These are phyloP conservation scores for Termitomyces sp. DNA, from an alignment of 768 basidiomycete genomes.

Conservation along the genomic window DNA sequence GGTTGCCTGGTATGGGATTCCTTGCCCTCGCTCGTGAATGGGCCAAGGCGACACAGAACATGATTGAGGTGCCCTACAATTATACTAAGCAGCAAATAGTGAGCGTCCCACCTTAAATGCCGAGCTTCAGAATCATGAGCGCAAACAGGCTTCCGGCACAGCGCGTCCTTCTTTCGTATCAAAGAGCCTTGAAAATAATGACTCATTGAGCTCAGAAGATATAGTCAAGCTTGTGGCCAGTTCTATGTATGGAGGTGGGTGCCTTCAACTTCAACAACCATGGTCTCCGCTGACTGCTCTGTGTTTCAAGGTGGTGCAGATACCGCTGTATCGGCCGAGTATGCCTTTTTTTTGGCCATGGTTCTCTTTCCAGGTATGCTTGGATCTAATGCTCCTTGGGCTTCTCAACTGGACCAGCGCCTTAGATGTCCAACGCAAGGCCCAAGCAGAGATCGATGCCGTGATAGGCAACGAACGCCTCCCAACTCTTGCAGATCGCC, in stretches of 20 bases:
- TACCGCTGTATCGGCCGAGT: conserved; percentile 39
- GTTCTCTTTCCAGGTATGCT: conserved; percentile 28
- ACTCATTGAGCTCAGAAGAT: conserved; percentile 23
- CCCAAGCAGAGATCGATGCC: conserved; percentile 46
- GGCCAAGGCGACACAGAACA: conserved; percentile 29
- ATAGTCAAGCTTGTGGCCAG: conserved; percentile 35
- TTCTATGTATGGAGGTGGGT: conserved; percentile 40
- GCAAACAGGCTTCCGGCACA: conserved; percentile 31
- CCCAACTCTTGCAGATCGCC: conserved; percentile 33
- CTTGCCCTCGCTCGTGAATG: conserved; percentile 37
- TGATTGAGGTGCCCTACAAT: conserved; percentile 38
- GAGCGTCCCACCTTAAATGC: background rate
- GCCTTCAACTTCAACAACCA: background rate
- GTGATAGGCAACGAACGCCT: conserved; percentile 32
- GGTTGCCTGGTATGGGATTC: conserved; percentile 54
- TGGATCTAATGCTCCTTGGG: background rate
- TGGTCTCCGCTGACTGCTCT: background rate
- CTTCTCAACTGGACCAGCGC: conserved; percentile 3
- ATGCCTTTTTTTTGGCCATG: conserved; percentile 47
- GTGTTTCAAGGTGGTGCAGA: conserved; percentile 38
- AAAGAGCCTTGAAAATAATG: conserved; percentile 30
- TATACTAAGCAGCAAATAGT: conserved; percentile 45
- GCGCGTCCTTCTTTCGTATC: conserved; percentile 41
- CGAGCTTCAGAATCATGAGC: background rate
- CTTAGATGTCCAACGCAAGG: conserved; percentile 42